Base-by-base conservation (phyloP, 169 alveolate genomes). In the Pseudocohnilembus persalinus region DNA sequence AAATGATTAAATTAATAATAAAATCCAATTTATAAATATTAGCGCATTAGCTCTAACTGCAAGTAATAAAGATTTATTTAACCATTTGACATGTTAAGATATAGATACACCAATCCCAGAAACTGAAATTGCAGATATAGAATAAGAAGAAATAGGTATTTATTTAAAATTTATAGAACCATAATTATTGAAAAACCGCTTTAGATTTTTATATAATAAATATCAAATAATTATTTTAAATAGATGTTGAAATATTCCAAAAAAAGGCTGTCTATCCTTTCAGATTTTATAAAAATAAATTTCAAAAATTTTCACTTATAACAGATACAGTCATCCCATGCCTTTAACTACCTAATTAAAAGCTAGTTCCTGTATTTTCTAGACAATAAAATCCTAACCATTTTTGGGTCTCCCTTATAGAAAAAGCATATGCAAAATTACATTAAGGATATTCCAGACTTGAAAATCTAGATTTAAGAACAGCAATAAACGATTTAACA, bases 341-440 rank as follows among this genome's bases (percentile, higher is more conserved):
- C 20, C 68, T 49, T 11, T 4, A 49, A 20, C 20, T 49, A 49
- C 68, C 68, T 11, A 49, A 49, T 49, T 11, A 49, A 49, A 49
- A 49, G 68, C 20, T 49, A 49, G 68, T 49, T 4, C 68, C 68
- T 49, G 4, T 4, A 11, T 49, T 49, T 49, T 49, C 68, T 11
- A 4, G 68, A 20, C 20, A 49, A 80, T 76, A 88, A 11, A 33
- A 34, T 72, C 74, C 49, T 28, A 76, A 77, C 33, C 90, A 89
- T 73, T n/a, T 89, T 32, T 89, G 93, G 93, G 88, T 89, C 28
- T 31, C 84, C 81, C 30, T 89, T 0, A 65, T 89, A 16, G 91
- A 89, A 76, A 89, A 89, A 83, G 93, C 93, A 31, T 89, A 89
- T 88, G 93, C 93, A n/a, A 89, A 89, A 49, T 64, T 89, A 63